These are phyloP conservation scores for Hericium coralloides DNA, from an alignment of 768 basidiomycete genomes.

Conservation along the genomic window DNA sequence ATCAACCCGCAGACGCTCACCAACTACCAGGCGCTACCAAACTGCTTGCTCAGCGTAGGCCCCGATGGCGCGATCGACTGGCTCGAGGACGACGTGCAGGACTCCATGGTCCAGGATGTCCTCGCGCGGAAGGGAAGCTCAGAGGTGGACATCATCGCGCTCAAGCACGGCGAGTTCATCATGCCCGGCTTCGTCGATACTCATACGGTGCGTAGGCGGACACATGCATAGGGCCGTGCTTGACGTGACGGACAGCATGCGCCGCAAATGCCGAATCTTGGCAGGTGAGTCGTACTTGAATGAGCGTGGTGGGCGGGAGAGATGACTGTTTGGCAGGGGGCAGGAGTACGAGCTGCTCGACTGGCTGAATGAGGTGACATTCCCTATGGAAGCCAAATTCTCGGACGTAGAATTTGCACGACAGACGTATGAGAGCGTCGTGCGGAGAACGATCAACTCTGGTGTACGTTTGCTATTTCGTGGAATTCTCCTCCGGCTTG, in stretches of 20 bases:
- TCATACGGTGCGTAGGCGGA: slow-evolving; percentile 56
- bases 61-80: slow-evolving; percentile 54
- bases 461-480: slow-evolving; percentile 48
- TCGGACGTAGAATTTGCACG: slow-evolving; percentile 59
- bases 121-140: slow-evolving; percentile 41
- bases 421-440: slow-evolving; percentile 59
- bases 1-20: slow-evolving; percentile 42
- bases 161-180: slow-evolving; percentile 47
- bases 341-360: slow-evolving; percentile 82
- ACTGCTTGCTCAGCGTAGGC: slow-evolving; percentile 46
- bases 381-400: slow-evolving; percentile 81
- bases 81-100: slow-evolving; percentile 52
- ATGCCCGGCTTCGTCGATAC: slow-evolving; percentile 90
- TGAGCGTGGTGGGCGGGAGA: neutral
- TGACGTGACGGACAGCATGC: slow-evolving; percentile 47
- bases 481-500: neutral
- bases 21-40: slow-evolving; percentile 36
- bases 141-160: slow-evolving; percentile 27
- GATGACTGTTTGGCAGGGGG: slow-evolving; percentile 39
- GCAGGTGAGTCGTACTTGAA: slow-evolving; percentile 32
- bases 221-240: neutral
- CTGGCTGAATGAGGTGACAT: slow-evolving; percentile 81
- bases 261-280: slow-evolving; percentile 69
- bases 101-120: slow-evolving; percentile 37
- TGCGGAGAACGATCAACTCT: slow-evolving; percentile 57